These are phyloP conservation scores for Pisolithus albus DNA, from an alignment of 768 basidiomycete genomes.

Conservation along the genomic window DNA sequence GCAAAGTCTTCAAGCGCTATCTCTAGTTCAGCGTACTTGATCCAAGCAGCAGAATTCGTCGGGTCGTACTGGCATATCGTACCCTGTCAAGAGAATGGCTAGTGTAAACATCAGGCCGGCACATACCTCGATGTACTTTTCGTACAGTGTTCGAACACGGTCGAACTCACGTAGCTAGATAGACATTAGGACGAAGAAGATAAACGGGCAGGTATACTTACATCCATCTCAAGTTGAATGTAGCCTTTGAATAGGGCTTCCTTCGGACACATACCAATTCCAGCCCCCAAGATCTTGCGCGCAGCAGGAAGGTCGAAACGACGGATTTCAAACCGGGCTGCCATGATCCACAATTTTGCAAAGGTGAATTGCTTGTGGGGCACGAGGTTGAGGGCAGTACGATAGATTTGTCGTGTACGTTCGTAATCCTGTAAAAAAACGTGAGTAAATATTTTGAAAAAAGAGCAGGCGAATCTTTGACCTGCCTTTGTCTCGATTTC, in stretches of 20 bases:
- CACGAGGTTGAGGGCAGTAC: constrained; percentile 80
- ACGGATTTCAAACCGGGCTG: constrained; percentile 87
- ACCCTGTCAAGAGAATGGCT: background rate
- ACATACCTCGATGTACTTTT: constrained; percentile 87
- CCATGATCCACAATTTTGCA: constrained; percentile 92
- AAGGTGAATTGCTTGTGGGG: constrained; percentile 98
- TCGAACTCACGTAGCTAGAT: constrained; percentile 88
- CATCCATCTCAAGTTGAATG: constrained; percentile 88
- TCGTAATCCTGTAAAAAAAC: constrained; percentile 56
- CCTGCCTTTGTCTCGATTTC: constrained; percentile 89
- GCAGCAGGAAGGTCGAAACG: constrained; percentile 76
- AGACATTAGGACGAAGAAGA: constrained; percentile 6
- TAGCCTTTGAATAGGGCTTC: constrained; percentile 94
- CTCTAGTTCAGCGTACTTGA: constrained; percentile 92
- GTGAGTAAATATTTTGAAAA: constrained; percentile 1
- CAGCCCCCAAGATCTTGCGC: constrained; percentile 81
- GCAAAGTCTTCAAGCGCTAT: constrained; percentile 78
- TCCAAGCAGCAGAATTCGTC: constrained; percentile 90
- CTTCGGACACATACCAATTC: constrained; percentile 95
- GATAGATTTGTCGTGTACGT: constrained; percentile 86
- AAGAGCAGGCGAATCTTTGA: background rate
- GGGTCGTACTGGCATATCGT: constrained; percentile 60
- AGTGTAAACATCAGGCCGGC: background rate
- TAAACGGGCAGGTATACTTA: constrained; percentile 27
- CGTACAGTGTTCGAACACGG: constrained; percentile 81